These are phyloP conservation scores for Nemania sp. DNA, from an alignment of 2,329 filamentous ascomycete genomes.

Conservation along the genomic window DNA sequence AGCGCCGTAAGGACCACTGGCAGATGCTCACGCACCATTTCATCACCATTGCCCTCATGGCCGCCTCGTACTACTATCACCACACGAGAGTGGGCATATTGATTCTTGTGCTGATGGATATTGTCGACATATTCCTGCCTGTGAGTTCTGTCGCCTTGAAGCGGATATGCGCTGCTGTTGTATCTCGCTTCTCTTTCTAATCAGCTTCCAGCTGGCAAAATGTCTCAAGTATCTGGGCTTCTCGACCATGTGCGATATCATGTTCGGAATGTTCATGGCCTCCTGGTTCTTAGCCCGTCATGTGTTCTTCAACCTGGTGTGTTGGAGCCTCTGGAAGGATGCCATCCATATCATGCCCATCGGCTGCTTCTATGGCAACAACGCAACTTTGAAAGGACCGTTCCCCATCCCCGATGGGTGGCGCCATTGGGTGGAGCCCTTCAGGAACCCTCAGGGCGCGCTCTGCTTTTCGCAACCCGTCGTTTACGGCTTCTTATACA, in stretches of 20 bases:
- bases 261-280: conserved; percentile 83
- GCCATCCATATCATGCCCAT: conserved; percentile 63
- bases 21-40: conserved; percentile 97
- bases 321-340: conserved; percentile 78
- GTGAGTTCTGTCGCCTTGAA: conserved; percentile 54
- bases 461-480: conserved; percentile 80
- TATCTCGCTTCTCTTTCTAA: conserved; percentile 6
- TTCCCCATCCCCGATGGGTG: conserved; percentile 55
- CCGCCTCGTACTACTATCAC: conserved; percentile 82
- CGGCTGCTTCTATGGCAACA: conserved; percentile 71
- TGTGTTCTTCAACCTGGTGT: conserved; percentile 74
- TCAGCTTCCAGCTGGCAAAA: conserved; percentile 70
- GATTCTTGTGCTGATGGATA: conserved; percentile 89
- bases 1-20: conserved; percentile 89
- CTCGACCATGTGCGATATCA: conserved; percentile 74
- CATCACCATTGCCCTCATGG: conserved; percentile 81
- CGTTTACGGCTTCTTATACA: conserved; percentile 74
- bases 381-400: conserved; percentile 58
- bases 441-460: conserved; percentile 68
- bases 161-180: neutral
- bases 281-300: conserved; percentile 86
- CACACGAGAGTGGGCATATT: conserved; percentile 86
- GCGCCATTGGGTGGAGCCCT: conserved; percentile 72
- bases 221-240: conserved; percentile 88
- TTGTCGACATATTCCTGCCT: conserved; percentile 85